Percentiles rank a stretch among this genome's conserved stretches.
These are phyloP conservation scores for Laburnicola sp. DNA, from an alignment of 2,329 filamentous ascomycete genomes.

Conservation along the genomic window DNA sequence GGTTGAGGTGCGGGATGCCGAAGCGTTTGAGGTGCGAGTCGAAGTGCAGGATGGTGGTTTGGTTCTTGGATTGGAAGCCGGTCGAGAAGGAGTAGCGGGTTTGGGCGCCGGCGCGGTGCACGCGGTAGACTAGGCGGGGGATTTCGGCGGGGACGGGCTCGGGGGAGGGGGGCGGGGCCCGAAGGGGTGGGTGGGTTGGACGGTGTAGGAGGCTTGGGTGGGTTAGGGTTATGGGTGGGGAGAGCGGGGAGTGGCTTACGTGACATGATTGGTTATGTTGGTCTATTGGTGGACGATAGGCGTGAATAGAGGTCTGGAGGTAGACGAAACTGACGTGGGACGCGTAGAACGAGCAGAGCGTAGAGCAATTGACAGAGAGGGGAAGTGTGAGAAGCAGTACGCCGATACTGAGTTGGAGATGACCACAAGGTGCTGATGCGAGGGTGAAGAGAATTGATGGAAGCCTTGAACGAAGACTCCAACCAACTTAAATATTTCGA, in stretches of 20 bases:
- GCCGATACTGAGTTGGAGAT: too few species aligned
- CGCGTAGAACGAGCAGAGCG: neutral
- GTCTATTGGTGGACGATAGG: neutral
- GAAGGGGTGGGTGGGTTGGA: neutral
- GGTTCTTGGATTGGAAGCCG: constrained; percentile 41
- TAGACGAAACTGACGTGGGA: neutral
- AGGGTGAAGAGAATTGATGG: neutral
- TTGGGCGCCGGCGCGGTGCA: constrained; percentile 33
- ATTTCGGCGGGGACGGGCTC: constrained; percentile 22
- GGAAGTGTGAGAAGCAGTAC: neutral
- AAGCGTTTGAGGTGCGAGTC: constrained; percentile 28
- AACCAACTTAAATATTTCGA: neutral
- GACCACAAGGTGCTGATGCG: neutral
- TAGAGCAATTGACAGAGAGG: neutral
- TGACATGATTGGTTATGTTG: neutral
- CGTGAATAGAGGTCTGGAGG: neutral
- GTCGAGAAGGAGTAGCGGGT: constrained; percentile 36
- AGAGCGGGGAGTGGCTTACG: constrained; percentile 7
- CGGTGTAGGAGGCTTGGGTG: neutral
- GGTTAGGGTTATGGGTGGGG: neutral
- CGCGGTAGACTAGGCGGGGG: constrained; percentile 36
- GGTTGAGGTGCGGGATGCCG: constrained; percentile 35
- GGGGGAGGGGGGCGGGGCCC: constrained; percentile 6
- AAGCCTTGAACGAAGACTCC: neutral
- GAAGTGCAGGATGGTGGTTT: constrained; percentile 38